These are phyloP conservation scores for Gloeopeniophorella convolvens DNA, from an alignment of 768 basidiomycete genomes.

Conservation along the genomic window DNA sequence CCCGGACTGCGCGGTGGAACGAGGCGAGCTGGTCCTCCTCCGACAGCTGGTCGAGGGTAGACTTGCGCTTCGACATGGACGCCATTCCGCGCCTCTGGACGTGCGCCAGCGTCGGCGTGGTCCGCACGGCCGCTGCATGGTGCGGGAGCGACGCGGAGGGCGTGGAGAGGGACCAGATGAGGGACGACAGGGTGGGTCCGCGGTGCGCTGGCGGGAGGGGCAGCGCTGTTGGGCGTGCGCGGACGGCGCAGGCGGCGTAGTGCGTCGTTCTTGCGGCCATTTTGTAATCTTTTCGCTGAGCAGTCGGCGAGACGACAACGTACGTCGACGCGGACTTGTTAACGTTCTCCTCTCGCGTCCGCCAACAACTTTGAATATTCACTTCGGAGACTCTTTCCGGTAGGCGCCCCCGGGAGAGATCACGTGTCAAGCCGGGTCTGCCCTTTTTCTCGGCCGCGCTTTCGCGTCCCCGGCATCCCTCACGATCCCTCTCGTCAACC, in stretches of 20 bases:
- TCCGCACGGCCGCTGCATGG: slow-evolving; percentile 3
- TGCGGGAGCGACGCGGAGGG: slow-evolving; percentile 13
- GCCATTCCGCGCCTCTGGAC: slow-evolving; percentile 16
- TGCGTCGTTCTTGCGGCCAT: slow-evolving; percentile 13
- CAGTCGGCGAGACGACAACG: no score
- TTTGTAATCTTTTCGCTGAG: no score
- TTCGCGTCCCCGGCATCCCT: slow-evolving; percentile 9
- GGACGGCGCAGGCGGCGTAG: slow-evolving; percentile 5
- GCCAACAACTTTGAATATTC: no score
- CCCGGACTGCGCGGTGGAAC: slow-evolving; percentile 13
- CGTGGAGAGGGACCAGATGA: slow-evolving; percentile 21
- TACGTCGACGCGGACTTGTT: no score
- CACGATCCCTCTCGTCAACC: slow-evolving; percentile 1
- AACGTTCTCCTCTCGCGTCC: no score
- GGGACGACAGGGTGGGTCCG: slow-evolving; percentile 16
- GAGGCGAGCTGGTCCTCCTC: slow-evolving; percentile 9
- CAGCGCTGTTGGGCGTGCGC: not conserved
- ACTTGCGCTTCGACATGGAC: not conserved
- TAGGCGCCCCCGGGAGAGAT: no score
- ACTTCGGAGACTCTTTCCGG: no score
- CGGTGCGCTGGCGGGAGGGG: slow-evolving; percentile 16
- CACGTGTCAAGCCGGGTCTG: no score
- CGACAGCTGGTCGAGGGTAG: not conserved
- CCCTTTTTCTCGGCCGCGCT: not conserved
- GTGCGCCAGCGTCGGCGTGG: slow-evolving; percentile 4